Conservation (phyloP, 2,329 filamentous ascomycete genomes). For the Trichoderma pleuroti region DNA sequence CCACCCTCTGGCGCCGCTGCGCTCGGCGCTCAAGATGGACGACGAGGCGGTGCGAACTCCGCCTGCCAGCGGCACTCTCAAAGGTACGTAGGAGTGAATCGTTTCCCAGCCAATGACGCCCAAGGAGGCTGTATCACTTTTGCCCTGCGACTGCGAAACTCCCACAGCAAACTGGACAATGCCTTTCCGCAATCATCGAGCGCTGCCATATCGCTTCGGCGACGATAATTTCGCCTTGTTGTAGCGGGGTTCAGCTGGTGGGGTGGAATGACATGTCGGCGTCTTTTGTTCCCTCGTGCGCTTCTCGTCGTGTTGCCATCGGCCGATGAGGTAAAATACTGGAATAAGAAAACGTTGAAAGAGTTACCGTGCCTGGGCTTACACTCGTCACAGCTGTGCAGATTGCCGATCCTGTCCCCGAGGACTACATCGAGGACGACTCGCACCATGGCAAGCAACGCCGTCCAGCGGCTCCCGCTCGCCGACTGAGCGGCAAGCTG, state of each 20-base stretch:
- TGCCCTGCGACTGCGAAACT: not conserved
- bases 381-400: conserved; percentile 45
- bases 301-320: not conserved
- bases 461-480: conserved; percentile 30
- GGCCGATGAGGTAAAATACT: not conserved
- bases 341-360: not conserved
- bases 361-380: conserved; percentile 2
- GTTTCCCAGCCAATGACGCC: not conserved
- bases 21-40: conserved; percentile 44
- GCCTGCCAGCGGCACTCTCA: conserved; percentile 37
- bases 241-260: conserved; percentile 1
- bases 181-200: not conserved
- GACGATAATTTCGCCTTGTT: conserved; percentile 4
- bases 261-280: not conserved
- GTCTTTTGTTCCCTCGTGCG: not conserved
- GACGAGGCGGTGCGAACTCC: conserved; percentile 38
- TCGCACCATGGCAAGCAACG: conserved; percentile 30
- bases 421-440: conserved; percentile 34
- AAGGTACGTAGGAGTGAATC: conserved; percentile 39
- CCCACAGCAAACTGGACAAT: not conserved
- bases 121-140: not conserved
- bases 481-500: conserved; percentile 35
- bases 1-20: conserved; percentile 29
- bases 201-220: not conserved
- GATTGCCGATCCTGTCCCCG: conserved; percentile 50